These are phyloP conservation scores for Podaxis sp. DNA, from an alignment of 768 basidiomycete genomes.

Conservation along the genomic window DNA sequence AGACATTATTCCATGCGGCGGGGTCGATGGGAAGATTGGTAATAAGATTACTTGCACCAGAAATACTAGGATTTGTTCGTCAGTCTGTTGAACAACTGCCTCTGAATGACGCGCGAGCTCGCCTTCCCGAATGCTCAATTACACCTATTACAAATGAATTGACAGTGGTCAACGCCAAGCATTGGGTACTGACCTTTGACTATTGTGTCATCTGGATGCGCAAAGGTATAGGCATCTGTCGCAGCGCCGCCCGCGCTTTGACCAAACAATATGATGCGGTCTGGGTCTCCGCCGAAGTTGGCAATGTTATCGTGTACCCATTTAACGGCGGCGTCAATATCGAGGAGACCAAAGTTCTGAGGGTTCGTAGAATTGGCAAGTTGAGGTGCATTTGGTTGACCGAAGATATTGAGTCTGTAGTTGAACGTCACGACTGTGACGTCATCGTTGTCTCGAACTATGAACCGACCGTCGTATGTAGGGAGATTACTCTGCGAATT, in stretches of 20 bases:
- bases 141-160: slow-evolving; percentile 20
- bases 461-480: slow-evolving; percentile 27
- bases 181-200: slow-evolving; percentile 19
- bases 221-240: slow-evolving; percentile 32
- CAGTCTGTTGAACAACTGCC: neutral
- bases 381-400: slow-evolving; percentile 39
- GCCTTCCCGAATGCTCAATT: slow-evolving; percentile 38
- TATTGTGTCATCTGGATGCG: slow-evolving; percentile 32
- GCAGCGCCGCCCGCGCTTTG: slow-evolving; percentile 36
- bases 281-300: slow-evolving; percentile 40
- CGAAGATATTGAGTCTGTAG: slow-evolving; percentile 39
- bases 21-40: slow-evolving; percentile 18
- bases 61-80: slow-evolving; percentile 12
- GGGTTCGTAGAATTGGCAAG: slow-evolving; percentile 22
- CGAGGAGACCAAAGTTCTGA: slow-evolving; percentile 41
- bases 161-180: neutral
- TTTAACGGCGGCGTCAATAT: slow-evolving; percentile 38
- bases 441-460: slow-evolving; percentile 34
- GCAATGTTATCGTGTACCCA: slow-evolving; percentile 49
- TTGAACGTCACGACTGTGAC: slow-evolving; percentile 37
- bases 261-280: slow-evolving; percentile 35
- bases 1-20: slow-evolving; percentile 30
- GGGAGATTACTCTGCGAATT: slow-evolving; percentile 26
- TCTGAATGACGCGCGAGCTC: neutral
- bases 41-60: slow-evolving; percentile 11